Evolutionary conservation across 2,329 filamentous ascomycete genomes (phyloP).

Genomic region (Thelonectria blattea): DNA sequence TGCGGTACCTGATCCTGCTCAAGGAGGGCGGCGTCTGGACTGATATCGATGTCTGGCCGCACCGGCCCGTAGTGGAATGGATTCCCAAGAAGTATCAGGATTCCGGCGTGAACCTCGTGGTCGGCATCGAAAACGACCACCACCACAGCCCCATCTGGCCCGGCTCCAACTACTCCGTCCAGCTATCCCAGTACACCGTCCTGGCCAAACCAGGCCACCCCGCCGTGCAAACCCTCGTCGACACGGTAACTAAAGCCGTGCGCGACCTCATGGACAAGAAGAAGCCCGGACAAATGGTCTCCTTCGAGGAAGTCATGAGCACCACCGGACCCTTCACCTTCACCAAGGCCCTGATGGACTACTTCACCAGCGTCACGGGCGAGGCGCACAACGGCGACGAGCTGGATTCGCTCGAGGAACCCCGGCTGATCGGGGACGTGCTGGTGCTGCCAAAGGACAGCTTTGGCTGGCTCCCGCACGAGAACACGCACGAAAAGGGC

Average conservation of each 20-base stretch:
- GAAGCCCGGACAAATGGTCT: slow-evolving; percentile 18
- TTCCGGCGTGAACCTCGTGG: slow-evolving; percentile 64
- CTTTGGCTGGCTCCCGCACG: slow-evolving; percentile 32
- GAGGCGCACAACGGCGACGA: slow-evolving; percentile 40
- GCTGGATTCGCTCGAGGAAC: slow-evolving; percentile 37
- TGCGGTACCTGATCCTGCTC: slow-evolving; percentile 66
- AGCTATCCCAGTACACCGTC: slow-evolving; percentile 79
- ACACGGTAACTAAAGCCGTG: slow-evolving; percentile 60
- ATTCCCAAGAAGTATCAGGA: slow-evolving; percentile 58
- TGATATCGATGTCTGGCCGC: slow-evolving; percentile 70
- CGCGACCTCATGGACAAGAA: slow-evolving; percentile 29
- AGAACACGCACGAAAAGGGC: slow-evolving; percentile 28
- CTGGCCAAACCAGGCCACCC: slow-evolving; percentile 76
- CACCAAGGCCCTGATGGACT: slow-evolving; percentile 41
- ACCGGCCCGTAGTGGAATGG: slow-evolving; percentile 71
- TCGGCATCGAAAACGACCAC: slow-evolving; percentile 73
- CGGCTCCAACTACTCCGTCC: slow-evolving; percentile 71
- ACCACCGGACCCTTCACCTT: slow-evolving; percentile 42
- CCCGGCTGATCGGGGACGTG: slow-evolving; percentile 42
- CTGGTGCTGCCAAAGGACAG: slow-evolving; percentile 42
- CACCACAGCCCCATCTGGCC: slow-evolving; percentile 49
- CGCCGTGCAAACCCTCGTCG: slow-evolving; percentile 68
- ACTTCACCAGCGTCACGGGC: slow-evolving; percentile 36
- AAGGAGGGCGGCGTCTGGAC: slow-evolving; percentile 74
- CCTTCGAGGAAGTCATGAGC: slow-evolving; percentile 42